Evolutionary conservation across 2,329 filamentous ascomycete species (phyloP).

Genomic region (Delphinella strobiligena): DNA sequence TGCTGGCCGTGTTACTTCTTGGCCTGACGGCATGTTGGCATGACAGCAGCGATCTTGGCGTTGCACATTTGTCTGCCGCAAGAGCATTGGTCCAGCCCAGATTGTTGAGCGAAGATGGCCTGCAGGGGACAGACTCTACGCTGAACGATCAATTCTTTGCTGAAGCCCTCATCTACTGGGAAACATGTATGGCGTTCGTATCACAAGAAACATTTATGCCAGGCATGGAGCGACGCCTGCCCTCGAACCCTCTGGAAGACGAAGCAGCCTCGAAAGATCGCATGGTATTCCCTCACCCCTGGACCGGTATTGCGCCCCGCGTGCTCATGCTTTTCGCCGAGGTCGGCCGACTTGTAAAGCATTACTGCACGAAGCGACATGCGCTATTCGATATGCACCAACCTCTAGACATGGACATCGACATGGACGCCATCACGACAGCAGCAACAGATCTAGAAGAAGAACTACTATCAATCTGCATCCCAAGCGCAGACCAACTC

Average conservation of each 20-base stretch:
- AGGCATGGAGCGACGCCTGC: conserved; percentile 2
- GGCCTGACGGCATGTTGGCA: conserved; percentile 51
- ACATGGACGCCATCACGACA: conserved; percentile 12
- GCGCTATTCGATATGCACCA: not conserved
- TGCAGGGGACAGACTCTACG: conserved; percentile 17
- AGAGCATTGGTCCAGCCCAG: conserved; percentile 32
- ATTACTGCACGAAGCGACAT: conserved; percentile 9
- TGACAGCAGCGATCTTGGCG: conserved; percentile 42
- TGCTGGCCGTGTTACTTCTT: conserved; percentile 46
- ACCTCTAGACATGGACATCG: conserved; percentile 11
- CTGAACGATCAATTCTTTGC: conserved; percentile 39
- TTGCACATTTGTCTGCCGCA: conserved; percentile 39
- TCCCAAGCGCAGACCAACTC: conserved; percentile 36
- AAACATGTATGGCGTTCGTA: conserved; percentile 44
- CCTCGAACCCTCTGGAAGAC: conserved; percentile 2
- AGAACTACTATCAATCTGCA: conserved; percentile 35
- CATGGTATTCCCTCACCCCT: conserved; percentile 26
- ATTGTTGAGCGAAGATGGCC: conserved; percentile 25
- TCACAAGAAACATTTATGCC: conserved; percentile 25
- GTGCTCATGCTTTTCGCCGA: conserved; percentile 33
- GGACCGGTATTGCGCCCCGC: conserved; percentile 37
- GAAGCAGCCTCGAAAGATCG: not conserved
- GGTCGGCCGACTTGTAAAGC: conserved; percentile 26
- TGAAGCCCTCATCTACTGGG: conserved; percentile 47
- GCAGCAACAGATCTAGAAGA: conserved; percentile 34